Evolutionary conservation across 2,329 filamentous ascomycete genomes (phyloP), one percentile per base, ranked within the genome.

Genomic region (Microcyclospora pomicola): DNA sequence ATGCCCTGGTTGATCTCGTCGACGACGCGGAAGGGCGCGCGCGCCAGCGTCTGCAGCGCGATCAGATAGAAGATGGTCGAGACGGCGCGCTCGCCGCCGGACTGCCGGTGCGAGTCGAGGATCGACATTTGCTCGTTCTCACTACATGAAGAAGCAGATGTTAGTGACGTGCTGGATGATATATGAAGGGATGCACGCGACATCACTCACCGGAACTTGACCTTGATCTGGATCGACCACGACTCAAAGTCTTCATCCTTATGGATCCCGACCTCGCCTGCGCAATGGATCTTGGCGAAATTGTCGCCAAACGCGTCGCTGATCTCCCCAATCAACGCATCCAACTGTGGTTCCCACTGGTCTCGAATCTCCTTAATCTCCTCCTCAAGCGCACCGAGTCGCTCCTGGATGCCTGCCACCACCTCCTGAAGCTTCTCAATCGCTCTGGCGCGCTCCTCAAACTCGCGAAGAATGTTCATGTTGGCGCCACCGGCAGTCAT

Each of bases 1-100:
- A 98, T 98, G 48, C 91, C 91, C 64, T 98, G 91, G 57, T 98
- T 98, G 69, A 98, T 98, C 65, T 98, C 91, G 62, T 98, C 91
- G 42, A 98, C 91, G 35, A 98, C 88, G 37, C 91, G 85, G 73
- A 98, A 98, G 1, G 91, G 91, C 3, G 87, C 86, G 52, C 86
- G 82, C 12, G 91, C 88, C 52, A 98, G 78, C 35, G 83, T 83
- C 60, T 98, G 91, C 16, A 98, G 73, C 5, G 91, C 85, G 87
- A 98, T 96, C 40, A 98, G 83, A 64, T 92, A 98, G 71, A 96
- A 98, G 55, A 96, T 93, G 11, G 91, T 98, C 15, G 85, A 93
- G 15, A 98, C 88, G 15, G 91, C 85, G 42, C 91, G 81, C 65
- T 98, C 91, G 46, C 91, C 91, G 52, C 91, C 91, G 1, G 88